These are phyloP conservation scores for Termitomyces sp. DNA, from an alignment of 768 basidiomycete genomes.

Conservation along the genomic window DNA sequence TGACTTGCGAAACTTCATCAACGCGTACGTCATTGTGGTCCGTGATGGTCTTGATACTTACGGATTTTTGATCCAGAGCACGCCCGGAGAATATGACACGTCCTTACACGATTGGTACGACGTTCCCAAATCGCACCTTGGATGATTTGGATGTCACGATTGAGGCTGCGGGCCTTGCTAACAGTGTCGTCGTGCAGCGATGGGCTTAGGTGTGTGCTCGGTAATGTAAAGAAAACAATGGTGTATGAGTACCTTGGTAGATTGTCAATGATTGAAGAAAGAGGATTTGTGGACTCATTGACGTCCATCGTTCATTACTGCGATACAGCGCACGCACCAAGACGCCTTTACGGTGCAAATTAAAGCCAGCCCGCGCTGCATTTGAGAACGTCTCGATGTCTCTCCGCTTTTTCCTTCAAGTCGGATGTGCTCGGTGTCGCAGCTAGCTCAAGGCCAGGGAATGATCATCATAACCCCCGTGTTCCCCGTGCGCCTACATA, in stretches of 20 bases:
- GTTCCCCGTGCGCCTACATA: no score
- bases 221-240: background rate
- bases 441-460: no score
- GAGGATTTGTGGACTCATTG: background rate
- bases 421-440: background rate
- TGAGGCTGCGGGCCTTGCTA: conserved; percentile 66
- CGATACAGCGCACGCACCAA: no score
- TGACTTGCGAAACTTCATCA: no score
- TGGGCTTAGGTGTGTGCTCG: conserved; percentile 42
- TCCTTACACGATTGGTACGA: conserved; percentile 78
- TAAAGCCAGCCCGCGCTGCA: background rate
- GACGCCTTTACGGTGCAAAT: background rate
- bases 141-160: conserved; percentile 66
- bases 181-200: conserved; percentile 83
- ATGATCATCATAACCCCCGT: no score
- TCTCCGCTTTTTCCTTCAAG: background rate
- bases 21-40: conserved; percentile 62
- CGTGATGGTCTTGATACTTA: background rate
- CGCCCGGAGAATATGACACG: conserved; percentile 61
- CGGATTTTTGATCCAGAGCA: conserved; percentile 44
- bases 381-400: background rate
- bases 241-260: conserved; percentile 7
- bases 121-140: conserved; percentile 80
- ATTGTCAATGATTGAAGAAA: background rate
- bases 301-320: no score